These are phyloP conservation scores for Debaryomycetaceae sp. DNA, from an alignment of 1,139 yeast genomes.

Conservation along the genomic window DNA sequence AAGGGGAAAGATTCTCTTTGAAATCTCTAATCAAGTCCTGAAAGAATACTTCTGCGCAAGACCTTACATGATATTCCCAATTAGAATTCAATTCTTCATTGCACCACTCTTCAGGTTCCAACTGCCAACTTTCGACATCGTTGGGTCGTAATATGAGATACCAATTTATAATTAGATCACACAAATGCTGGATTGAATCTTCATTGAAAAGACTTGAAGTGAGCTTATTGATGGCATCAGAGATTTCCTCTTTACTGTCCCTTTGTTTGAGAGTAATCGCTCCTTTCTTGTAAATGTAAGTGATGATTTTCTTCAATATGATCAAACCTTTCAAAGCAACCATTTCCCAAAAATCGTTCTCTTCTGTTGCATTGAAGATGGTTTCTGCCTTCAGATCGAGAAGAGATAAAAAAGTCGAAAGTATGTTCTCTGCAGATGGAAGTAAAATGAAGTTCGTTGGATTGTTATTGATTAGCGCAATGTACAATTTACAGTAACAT, in stretches of 20 bases:
- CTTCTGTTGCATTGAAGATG: constrained; percentile 53
- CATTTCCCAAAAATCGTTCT: constrained; percentile 68
- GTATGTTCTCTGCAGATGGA: constrained; percentile 58
- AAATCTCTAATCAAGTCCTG: constrained; percentile 69
- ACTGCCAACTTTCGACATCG: constrained; percentile 77
- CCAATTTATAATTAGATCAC: constrained; percentile 66
- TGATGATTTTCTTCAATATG: constrained; percentile 62
- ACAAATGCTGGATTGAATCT: constrained; percentile 51
- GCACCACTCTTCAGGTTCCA: constrained; percentile 92
- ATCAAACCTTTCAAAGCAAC: constrained; percentile 68
- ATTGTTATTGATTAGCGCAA: constrained; percentile 50
- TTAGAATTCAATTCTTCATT: constrained; percentile 73
- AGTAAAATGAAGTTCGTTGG: constrained; percentile 72
- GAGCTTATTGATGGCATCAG: constrained; percentile 51
- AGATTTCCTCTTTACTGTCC: constrained; percentile 60
- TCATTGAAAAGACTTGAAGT: constrained; percentile 56
- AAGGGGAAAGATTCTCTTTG: constrained; percentile 57
- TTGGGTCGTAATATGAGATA: constrained; percentile 69
- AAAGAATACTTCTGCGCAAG: constrained; percentile 84
- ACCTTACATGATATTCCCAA: constrained; percentile 82
- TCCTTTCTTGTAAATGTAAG: constrained; percentile 62
- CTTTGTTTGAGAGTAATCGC: constrained; percentile 62
- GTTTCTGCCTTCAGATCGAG: constrained; percentile 60
- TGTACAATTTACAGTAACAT: constrained; percentile 73
- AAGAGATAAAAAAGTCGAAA: constrained; percentile 55